phyloP scores from a whole-genome alignment of 495 filamentous ascomycete species.

The Ramalina intermedia region DNA sequence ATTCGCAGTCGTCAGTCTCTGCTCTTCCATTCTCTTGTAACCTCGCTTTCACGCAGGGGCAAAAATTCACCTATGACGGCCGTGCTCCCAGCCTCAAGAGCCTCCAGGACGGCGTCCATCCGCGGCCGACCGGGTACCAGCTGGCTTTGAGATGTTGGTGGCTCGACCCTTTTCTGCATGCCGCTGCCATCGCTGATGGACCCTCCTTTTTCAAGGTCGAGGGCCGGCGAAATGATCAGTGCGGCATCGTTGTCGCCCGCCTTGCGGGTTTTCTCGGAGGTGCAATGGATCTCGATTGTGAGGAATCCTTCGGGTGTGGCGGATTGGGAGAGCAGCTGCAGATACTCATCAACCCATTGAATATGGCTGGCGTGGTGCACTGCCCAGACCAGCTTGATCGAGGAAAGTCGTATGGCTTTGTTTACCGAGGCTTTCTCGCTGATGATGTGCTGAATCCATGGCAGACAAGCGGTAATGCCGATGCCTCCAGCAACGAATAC shows the following conservation, averaged over 20 bases:
- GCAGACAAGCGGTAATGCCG: slow-evolving; percentile 15
- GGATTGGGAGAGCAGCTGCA: neutral
- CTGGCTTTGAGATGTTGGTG: too few relatives aligned
- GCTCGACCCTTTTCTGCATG: too few relatives aligned
- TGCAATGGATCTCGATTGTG: too few relatives aligned
- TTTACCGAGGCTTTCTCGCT: neutral
- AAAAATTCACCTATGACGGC: neutral
- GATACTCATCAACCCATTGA: neutral
- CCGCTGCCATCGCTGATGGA: too few relatives aligned
- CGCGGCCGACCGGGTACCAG: too few relatives aligned
- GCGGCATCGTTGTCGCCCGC: too few relatives aligned
- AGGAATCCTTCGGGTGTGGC: neutral
- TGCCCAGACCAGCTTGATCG: slow-evolving; percentile 1
- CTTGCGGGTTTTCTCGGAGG: too few relatives aligned
- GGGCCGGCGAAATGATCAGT: too few relatives aligned
- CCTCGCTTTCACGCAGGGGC: neutral
- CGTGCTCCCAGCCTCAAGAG: too few relatives aligned
- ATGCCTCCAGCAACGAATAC: slow-evolving; percentile 17
- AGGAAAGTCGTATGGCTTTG: neutral
- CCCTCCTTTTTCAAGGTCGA: too few relatives aligned
- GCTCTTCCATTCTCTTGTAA: neutral
- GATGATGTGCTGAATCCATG: slow-evolving; percentile 8
- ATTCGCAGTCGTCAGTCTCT: neutral
- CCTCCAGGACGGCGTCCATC: too few relatives aligned
- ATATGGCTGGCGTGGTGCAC: neutral